phyloP scores from a whole-genome alignment of 2,329 filamentous ascomycete genomes.

The Botrytis squamosa region DNA sequence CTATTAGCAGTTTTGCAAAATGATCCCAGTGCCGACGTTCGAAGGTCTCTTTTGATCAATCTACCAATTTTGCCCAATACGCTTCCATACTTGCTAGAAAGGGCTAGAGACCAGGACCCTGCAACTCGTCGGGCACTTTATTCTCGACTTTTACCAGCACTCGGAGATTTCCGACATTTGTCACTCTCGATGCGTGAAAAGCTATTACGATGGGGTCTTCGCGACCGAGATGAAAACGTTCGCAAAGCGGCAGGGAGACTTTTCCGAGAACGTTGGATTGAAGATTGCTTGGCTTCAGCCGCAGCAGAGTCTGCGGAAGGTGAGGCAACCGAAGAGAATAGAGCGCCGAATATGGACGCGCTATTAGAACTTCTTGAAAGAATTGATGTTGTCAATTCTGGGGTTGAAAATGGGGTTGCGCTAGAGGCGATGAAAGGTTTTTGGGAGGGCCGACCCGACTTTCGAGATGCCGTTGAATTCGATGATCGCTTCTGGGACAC shows the following conservation, averaged over 20 bases:
- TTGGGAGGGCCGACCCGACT: conserved; percentile 89
- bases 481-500: conserved; percentile 78
- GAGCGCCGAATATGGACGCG: conserved; percentile 73
- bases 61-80: conserved; percentile 82
- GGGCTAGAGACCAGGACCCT: conserved; percentile 84
- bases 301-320: conserved; percentile 58
- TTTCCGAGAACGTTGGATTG: conserved; percentile 96
- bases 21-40: conserved; percentile 90
- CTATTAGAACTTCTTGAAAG: conserved; percentile 88
- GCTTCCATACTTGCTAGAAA: conserved; percentile 82
- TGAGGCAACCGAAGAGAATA: conserved; percentile 47
- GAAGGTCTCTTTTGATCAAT: conserved; percentile 83
- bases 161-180: conserved; percentile 92
- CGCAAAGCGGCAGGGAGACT: conserved; percentile 86
- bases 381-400: conserved; percentile 89
- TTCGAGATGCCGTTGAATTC: conserved; percentile 69
- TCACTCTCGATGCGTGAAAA: conserved; percentile 95
- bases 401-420: conserved; percentile 84
- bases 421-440: conserved; percentile 94
- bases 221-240: conserved; percentile 91
- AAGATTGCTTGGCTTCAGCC: conserved; percentile 76
- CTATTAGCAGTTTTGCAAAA: conserved; percentile 88
- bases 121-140: conserved; percentile 84
- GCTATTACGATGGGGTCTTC: conserved; percentile 87
- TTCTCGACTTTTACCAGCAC: conserved; percentile 76